Evolutionary conservation across 2,329 filamentous ascomycete species (phyloP), one percentile per base, ranked within the genome.

Genomic region (Byssochlamys sp.): DNA sequence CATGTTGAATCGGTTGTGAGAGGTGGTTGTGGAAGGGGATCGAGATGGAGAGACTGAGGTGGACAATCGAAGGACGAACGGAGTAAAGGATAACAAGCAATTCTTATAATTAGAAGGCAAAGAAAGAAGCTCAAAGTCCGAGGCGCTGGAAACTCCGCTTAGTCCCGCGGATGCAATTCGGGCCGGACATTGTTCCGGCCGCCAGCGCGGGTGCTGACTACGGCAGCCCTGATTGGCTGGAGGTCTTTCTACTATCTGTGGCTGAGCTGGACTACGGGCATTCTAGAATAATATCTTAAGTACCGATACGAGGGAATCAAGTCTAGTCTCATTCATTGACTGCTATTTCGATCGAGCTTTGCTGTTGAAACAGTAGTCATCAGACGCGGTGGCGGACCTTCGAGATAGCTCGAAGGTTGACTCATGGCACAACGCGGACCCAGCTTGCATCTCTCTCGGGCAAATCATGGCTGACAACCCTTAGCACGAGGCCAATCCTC

Each of bases 1-100:
- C 89, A 92, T 92, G 59, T 74, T 81, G 72, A 60, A 60, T 45
- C 7, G 19, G 39, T 45, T 45, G 39, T 45, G 35, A 6, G 35
- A 5, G n/a, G 35, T 45, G 60, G 57, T 65, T 29, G 58, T 51
- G 60, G 45, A 57, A 27, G 54, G 51, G 52, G 50, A 53, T 57
- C 62, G 60, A 45, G 53, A 51, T 33, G 57, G 66, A 68, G 70
- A 61, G 62, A 63, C 61, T 65, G 64, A 65, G 60, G 66, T 61
- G 61, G 39, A 19, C 19, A 31, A 19, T 45, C 35, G 35, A n/a
- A n/a, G 14, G 35, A 45, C 35, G 35, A 45, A 45, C 35, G 35
- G 35, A 45, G 39, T 45, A 45, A 45, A 45, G 19, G 39, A 45
- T 24, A 45, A 19, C 19, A 45, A n/a, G n/a, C 12, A 39, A 31